Base-by-base conservation (phyloP, 768 basidiomycete species). In the Rhodosporidiobolus odoratus region DNA sequence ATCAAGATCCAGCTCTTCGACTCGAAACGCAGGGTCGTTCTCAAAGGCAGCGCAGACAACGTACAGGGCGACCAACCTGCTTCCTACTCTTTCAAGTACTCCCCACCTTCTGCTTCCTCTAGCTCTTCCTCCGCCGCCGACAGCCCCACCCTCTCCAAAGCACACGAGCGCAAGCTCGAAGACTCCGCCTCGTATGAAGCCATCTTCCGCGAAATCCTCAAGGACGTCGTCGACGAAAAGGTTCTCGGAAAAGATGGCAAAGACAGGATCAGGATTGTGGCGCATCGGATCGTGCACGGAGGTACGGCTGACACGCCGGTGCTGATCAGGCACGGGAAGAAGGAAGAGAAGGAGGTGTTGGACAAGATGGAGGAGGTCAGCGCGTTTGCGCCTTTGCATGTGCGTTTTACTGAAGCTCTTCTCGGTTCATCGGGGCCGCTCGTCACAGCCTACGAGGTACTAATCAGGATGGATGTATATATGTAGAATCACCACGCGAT, bases 221-320 rank as follows among this genome's bases (percentile, higher is more conserved):
- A 80, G 61, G 76, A 81, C 65, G 74, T 82, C 76, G 78, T 63
- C 66, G 77, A 71, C 40, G 43, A 58, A 10, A 43, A 53, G 30
- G 62, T 68, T 3, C 54, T 87, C 52, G 82, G 85, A 65, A 74
- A 75, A 7, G 75, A 76, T 27, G 73, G 81, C 8, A 84, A 38
- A 38, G 48, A 66, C n/a, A 38, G 62, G 25, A 62, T 91, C 69
- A 78, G 76, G 10, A 81, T 85, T 67, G 81, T 89, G n/a, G 87
- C 88, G 73, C 89, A 90, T 77, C 85, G 87, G 45, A 88, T 93
- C 52, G 93, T 96, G 2, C 93, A 95, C 74, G 93, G 93, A 5
- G 92, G 92, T 4, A 85, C 87, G 54, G 89, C 88, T 74, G 81
- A 81, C n/a, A 82, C 85, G 37, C 89, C 91, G 0, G 85, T 91